Evolutionary conservation across 306 rosid genomes (phyloP).

Genomic region (Datisca glomerata): DNA sequence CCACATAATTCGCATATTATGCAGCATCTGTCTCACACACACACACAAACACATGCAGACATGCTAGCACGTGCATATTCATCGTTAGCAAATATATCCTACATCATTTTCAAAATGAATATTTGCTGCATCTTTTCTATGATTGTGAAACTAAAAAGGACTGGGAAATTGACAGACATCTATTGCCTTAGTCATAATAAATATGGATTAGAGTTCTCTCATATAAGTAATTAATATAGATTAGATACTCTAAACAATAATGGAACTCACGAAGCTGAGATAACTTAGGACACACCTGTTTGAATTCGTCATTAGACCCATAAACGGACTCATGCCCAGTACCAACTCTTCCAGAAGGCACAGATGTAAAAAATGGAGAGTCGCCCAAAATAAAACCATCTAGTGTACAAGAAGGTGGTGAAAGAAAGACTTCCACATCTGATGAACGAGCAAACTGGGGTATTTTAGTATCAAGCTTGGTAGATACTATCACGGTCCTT

Average conservation of each 20-base stretch:
- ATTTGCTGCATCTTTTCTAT: too few relatives aligned
- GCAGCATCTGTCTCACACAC: too few relatives aligned
- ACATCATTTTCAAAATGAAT: too few relatives aligned
- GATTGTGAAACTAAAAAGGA: too few relatives aligned
- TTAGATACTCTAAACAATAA: background rate
- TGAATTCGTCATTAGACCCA: conserved; percentile 76
- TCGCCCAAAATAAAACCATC: conserved; percentile 86
- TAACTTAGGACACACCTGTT: conserved; percentile 44
- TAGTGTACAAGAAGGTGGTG: conserved; percentile 72
- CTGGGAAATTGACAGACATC: too few relatives aligned
- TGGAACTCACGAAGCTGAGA: background rate
- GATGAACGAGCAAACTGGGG: conserved; percentile 93
- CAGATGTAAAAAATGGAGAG: conserved; percentile 93
- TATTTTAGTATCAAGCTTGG: conserved; percentile 90
- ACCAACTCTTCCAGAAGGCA: conserved; percentile 97
- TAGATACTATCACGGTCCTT: conserved; percentile 83
- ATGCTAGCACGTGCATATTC: too few relatives aligned
- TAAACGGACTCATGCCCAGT: conserved; percentile 53
- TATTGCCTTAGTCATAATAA: too few relatives aligned
- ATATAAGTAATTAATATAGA: background rate
- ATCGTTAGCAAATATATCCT: too few relatives aligned
- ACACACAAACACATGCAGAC: too few relatives aligned
- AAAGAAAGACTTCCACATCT: conserved; percentile 89
- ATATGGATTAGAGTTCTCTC: too few relatives aligned
- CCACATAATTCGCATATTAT: too few relatives aligned